phyloP scores from a whole-genome alignment of 441 rosid genomes.

The Pelargonium hybrid region DNA sequence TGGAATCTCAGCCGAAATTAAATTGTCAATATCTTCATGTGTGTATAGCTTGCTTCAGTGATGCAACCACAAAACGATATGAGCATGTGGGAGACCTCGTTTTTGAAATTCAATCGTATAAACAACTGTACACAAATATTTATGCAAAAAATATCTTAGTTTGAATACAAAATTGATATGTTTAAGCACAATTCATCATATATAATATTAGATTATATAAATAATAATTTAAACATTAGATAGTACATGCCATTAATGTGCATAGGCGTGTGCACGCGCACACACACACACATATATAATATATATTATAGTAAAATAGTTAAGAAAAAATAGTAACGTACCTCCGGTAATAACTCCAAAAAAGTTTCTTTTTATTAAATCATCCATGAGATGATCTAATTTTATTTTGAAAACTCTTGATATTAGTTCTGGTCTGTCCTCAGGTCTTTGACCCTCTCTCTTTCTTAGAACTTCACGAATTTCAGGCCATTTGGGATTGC shows the following conservation, averaged over 20 bases:
- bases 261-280: too few relatives aligned
- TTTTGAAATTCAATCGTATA: conserved; percentile 13
- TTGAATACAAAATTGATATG: neutral
- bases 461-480: neutral
- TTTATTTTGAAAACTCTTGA: neutral
- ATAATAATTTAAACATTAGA: too few relatives aligned
- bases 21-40: neutral
- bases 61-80: conserved; percentile 4
- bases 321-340: neutral
- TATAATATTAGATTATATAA: too few relatives aligned
- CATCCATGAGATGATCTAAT: neutral
- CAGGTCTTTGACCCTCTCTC: neutral
- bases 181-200: neutral
- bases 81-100: conserved; percentile 13
- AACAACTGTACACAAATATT: neutral
- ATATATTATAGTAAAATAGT: neutral
- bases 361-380: neutral
- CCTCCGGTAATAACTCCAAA: neutral
- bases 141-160: neutral
- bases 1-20: conserved; percentile 5
- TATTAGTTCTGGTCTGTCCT: neutral
- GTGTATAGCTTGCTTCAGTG: neutral
- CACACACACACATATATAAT: neutral
- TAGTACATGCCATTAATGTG: too few relatives aligned
- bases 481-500: conserved; percentile 10